A percentile compares a stretch with the other conserved stretches of the same genome.
phyloP scores from a whole-genome alignment of 192 early-diverging fungal species.

The Backusella tuberculispora region DNA sequence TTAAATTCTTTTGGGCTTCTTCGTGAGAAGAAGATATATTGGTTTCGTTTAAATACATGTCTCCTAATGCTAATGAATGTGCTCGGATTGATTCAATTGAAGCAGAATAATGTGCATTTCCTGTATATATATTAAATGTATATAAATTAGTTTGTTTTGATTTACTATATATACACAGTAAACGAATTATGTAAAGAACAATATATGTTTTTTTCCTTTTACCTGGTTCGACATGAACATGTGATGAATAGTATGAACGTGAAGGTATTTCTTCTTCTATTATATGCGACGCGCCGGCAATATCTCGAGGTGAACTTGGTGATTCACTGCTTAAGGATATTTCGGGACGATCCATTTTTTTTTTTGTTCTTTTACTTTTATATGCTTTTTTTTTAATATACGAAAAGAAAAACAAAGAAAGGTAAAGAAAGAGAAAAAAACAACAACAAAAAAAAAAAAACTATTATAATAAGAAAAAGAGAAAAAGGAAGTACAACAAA shows the following conservation, averaged over 20 bases:
- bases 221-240: constrained; percentile 34
- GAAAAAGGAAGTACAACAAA: too few species aligned
- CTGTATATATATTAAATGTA: neutral
- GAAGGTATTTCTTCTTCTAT: constrained; percentile 37
- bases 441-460: neutral
- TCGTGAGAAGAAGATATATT: neutral
- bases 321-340: neutral
- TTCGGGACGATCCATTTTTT: constrained; percentile 3
- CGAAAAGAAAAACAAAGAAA: neutral
- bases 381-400: neutral
- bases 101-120: constrained; percentile 40
- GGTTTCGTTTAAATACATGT: constrained; percentile 29
- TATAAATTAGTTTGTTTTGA: neutral
- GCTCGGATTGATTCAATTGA: constrained; percentile 46
- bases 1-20: neutral
- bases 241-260: constrained; percentile 44
- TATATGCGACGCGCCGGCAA: neutral
- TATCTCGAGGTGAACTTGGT: constrained; percentile 25
- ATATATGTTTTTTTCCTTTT: constrained; percentile 6
- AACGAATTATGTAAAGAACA: neutral
- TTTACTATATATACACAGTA: neutral
- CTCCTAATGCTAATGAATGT: constrained; percentile 44
- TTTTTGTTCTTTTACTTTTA: neutral
- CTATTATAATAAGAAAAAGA: neutral
- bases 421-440: neutral